phyloP scores from a whole-genome alignment of 495 filamentous ascomycete genomes.

The Penicillium angulare region DNA sequence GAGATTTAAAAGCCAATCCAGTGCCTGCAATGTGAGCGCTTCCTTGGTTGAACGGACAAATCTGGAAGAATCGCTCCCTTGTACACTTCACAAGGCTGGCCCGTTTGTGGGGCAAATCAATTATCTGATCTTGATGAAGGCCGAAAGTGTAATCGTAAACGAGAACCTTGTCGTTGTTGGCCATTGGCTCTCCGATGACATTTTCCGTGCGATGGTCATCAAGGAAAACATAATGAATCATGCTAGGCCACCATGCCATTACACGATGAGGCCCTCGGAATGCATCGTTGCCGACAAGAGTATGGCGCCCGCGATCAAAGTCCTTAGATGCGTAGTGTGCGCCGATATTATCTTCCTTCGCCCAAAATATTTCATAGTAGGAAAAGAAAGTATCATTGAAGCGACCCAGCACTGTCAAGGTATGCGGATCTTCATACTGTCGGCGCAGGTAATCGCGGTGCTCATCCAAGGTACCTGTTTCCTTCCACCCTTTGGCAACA shows the following conservation, averaged over 20 bases:
- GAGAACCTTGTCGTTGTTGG: conserved; percentile 54
- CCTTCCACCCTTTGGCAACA: conserved; percentile 64
- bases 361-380: conserved; percentile 68
- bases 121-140: conserved; percentile 57
- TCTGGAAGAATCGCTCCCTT: conserved; percentile 61
- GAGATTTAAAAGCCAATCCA: conserved; percentile 14
- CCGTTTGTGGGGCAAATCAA: conserved; percentile 61
- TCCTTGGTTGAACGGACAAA: conserved; percentile 48
- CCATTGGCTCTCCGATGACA: conserved; percentile 62
- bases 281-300: conserved; percentile 58
- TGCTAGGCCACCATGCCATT: conserved; percentile 62
- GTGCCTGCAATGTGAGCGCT: conserved; percentile 18
- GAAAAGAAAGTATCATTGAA: conserved; percentile 60
- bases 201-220: conserved; percentile 60
- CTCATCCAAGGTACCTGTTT: conserved; percentile 61
- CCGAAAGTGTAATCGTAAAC: conserved; percentile 61
- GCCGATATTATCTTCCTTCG: conserved; percentile 58
- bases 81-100: conserved; percentile 53
- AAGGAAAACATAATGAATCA: conserved; percentile 65
- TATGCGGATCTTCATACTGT: conserved; percentile 57
- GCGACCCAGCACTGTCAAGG: conserved; percentile 53
- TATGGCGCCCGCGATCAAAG: conserved; percentile 64
- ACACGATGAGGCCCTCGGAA: conserved; percentile 64
- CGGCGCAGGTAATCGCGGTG: conserved; percentile 57
- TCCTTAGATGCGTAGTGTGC: conserved; percentile 57